Base-by-base conservation (phyloP, 371 early-diverging fungal species). In the Dichotomocladium elegans region DNA sequence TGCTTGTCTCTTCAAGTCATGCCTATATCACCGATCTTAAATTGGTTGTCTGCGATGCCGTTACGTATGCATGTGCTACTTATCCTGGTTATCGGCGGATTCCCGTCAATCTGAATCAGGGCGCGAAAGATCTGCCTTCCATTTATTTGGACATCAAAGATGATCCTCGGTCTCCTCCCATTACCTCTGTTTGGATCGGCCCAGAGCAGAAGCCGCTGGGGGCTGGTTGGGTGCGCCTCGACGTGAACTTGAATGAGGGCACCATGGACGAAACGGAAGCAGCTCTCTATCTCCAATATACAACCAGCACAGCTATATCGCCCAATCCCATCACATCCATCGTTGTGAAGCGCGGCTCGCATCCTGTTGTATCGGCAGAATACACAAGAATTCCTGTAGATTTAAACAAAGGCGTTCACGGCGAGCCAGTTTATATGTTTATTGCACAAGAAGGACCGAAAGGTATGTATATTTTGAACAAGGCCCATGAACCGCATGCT, bases 81-180 rank as follows among this genome's bases (percentile, higher is more conserved):
- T 58, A 70, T 33, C 72, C 78, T 10, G 75, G 77, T 15, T 80
- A 69, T 47, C 48, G 56, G 34, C 74, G 62, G 45, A 52, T 80
- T 7, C 61, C 70, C 0, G 59, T 65, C 15, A 68, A 78, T 54
- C 47, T 80, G 14, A 76, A 78, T 61, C 51, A 58, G 51, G 74
- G 64, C 21, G 64, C 76, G 3, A 53, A 51, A 4, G n/a, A n/a
- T n/a, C 65, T 65, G 12, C 6, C 28, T 19, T 53, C 54, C 14
- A 67, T 80, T 1, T 78, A 63, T 44, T 46, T 80, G 17, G 74
- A 80, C 47, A 53, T 71, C 17, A 72, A 72, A 33, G 61, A 80
- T 33, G 64, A 63, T 53, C 29, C 30, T 1, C 24, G 30, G 1
- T 41, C 60, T 5, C 52, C 49, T 15, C 66, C 72, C 2, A 64